These are phyloP conservation scores for Metschnikowia peoriensis DNA, from an alignment of 805 yeast genomes.

Conservation along the genomic window DNA sequence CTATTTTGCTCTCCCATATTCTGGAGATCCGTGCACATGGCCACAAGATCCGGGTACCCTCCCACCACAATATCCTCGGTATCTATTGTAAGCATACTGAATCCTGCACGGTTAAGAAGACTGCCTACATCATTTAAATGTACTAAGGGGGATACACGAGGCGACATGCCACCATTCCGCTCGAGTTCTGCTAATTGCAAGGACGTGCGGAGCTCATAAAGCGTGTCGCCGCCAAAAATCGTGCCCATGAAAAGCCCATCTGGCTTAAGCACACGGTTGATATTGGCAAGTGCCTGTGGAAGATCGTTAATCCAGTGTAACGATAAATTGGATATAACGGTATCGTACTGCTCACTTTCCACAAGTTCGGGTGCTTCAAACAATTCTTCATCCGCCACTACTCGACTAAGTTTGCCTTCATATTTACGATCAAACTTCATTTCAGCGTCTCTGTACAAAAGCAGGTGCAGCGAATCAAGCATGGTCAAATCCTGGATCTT, in stretches of 20 bases:
- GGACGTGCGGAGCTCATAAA: slow-evolving; percentile 78
- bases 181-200: slow-evolving; percentile 82
- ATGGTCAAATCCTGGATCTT: slow-evolving; percentile 57
- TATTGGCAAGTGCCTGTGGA: slow-evolving; percentile 58
- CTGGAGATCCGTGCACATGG: slow-evolving; percentile 69
- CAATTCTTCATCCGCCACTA: slow-evolving; percentile 67
- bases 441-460: slow-evolving; percentile 52
- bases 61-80: slow-evolving; percentile 79
- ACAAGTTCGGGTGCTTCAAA: slow-evolving; percentile 43
- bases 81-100: slow-evolving; percentile 77
- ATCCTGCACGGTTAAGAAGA: slow-evolving; percentile 70
- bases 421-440: slow-evolving; percentile 42
- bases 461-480: slow-evolving; percentile 59
- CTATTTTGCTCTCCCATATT: slow-evolving; percentile 86
- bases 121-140: slow-evolving; percentile 75
- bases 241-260: slow-evolving; percentile 83
- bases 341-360: slow-evolving; percentile 51
- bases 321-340: slow-evolving; percentile 69
- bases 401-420: slow-evolving; percentile 44
- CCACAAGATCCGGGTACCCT: slow-evolving; percentile 65
- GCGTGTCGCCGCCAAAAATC: slow-evolving; percentile 79
- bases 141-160: slow-evolving; percentile 78
- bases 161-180: slow-evolving; percentile 74
- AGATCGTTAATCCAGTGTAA: slow-evolving; percentile 86
- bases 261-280: slow-evolving; percentile 62